Base-by-base conservation (phyloP, 192 early-diverging fungal genomes). In the Backusella morwellensis region DNA sequence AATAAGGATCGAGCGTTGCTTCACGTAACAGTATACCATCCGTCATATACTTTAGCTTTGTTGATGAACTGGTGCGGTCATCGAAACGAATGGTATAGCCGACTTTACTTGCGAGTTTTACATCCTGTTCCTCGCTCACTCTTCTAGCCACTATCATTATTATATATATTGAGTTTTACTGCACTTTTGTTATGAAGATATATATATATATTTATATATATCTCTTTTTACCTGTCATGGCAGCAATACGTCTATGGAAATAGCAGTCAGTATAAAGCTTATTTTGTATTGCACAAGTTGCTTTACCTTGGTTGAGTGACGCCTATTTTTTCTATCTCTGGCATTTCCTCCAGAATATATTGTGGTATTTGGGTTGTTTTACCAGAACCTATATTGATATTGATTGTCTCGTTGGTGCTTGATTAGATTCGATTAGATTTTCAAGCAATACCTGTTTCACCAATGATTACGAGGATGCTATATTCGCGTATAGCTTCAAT, bases 11-110 rank as follows among this genome's bases (percentile, higher is more conserved):
- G 68, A 90, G 86, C 15, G 97, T 87, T 26, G 92, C 92, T 84
- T 99, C 98, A 59, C 98, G 90, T 35, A 96, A 85, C 26, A 99
- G 85, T 36, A 98, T 94, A 86, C 98, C 98, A 68, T 98, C 98
- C 9, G 97, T 99, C 94, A 98, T 97, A 85, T 98, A 98, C 80
- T 95, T 96, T 35, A 99, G 91, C n/a, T 86, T 83, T 6, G 98
- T 99, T 68, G 88, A 85, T 0, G 89, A 80, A 6, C 89, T 88
- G 17, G 98, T 98, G 56, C 90, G 93, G 81, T 99, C 98, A 74
- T 99, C 98, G 75, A 98, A 98, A 35, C 98, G 91, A 35, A 99
- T 96, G 0, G 95, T 88, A 75, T 99, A 99, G 14, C 98, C 98
- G 1, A 99, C 93, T 41, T 86, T 88, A 14, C 86, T 78, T 14